Evolutionary conservation across 768 basidiomycete genomes (phyloP).

Genomic region (Cubamyces lactineus): DNA sequence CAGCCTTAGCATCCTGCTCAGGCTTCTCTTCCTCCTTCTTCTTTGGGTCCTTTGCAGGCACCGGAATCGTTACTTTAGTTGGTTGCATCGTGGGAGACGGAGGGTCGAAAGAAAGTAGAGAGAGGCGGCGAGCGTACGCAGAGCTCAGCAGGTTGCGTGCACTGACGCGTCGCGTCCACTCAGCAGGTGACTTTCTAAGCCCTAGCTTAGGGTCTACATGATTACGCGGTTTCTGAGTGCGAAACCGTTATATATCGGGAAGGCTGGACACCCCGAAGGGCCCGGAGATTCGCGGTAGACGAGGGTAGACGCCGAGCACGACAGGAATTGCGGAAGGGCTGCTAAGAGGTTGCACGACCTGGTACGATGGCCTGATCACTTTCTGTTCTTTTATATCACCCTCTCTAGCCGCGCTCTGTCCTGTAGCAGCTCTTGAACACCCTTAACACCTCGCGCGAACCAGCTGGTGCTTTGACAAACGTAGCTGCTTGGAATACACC

Average conservation of each 20-base stretch:
- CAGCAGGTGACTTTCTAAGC: slow-evolving; percentile 8
- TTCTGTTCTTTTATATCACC: slow-evolving; percentile 3
- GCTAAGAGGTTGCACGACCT: slow-evolving; percentile 14
- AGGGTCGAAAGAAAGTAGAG: slow-evolving; percentile 8
- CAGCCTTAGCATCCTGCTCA: slow-evolving; percentile 51
- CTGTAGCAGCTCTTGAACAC: neutral
- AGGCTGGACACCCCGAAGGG: neutral
- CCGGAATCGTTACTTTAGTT: slow-evolving; percentile 57
- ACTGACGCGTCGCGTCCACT: slow-evolving; percentile 27
- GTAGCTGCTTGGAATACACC: neutral
- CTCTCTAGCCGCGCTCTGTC: neutral
- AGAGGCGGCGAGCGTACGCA: slow-evolving; percentile 15
- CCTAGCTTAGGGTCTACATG: slow-evolving; percentile 11
- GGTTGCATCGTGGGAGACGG: slow-evolving; percentile 46
- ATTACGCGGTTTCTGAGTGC: slow-evolving; percentile 21
- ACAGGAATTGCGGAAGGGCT: slow-evolving; percentile 8
- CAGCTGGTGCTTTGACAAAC: neutral
- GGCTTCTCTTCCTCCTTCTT: slow-evolving; percentile 62
- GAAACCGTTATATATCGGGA: neutral
- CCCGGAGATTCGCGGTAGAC: slow-evolving; percentile 1
- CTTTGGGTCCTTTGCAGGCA: slow-evolving; percentile 75
- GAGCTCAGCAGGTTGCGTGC: slow-evolving; percentile 11
- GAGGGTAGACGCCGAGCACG: slow-evolving; percentile 5
- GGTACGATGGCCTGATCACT: slow-evolving; percentile 21
- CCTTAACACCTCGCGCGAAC: neutral